phyloP scores from a whole-genome alignment of 441 rosid species.

The Populus hybrid region DNA sequence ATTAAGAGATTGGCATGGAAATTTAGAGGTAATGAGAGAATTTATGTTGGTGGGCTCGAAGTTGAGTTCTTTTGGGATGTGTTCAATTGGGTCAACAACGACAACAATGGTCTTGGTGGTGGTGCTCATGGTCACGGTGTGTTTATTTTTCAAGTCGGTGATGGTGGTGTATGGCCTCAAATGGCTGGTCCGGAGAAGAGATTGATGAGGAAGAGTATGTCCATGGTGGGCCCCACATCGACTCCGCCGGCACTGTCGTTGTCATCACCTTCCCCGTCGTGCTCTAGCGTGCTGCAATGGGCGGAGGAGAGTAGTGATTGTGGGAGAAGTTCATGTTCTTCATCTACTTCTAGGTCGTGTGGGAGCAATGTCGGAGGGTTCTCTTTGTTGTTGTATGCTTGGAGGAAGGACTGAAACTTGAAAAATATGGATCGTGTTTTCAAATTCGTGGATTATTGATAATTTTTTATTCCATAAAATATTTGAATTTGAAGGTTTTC shows the following conservation, averaged over 20 bases:
- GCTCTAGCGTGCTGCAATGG: slow-evolving; percentile 56
- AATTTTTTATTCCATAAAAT: background rate
- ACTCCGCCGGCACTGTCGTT: slow-evolving; percentile 20
- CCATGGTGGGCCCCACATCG: slow-evolving; percentile 23
- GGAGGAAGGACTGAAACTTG: slow-evolving; percentile 35
- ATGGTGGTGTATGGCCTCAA: slow-evolving; percentile 60
- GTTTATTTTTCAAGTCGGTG: slow-evolving; percentile 59
- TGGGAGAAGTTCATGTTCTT: slow-evolving; percentile 53
- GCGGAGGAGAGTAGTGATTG: slow-evolving; percentile 65
- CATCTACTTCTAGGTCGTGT: slow-evolving; percentile 41
- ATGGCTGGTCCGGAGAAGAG: slow-evolving; percentile 57
- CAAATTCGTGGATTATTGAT: background rate
- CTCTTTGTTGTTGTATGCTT: slow-evolving; percentile 54
- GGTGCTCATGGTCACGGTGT: slow-evolving; percentile 38
- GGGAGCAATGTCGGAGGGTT: slow-evolving; percentile 46
- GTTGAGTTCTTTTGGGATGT: slow-evolving; percentile 61
- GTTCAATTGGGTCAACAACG: slow-evolving; percentile 41
- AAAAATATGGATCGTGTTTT: background rate
- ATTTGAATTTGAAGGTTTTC: background rate
- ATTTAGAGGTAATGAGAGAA: slow-evolving; percentile 53
- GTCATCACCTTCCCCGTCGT: slow-evolving; percentile 30
- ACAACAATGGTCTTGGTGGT: background rate
- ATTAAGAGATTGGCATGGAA: slow-evolving; percentile 53
- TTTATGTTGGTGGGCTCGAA: slow-evolving; percentile 39
- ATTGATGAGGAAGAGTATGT: slow-evolving; percentile 47